Base-by-base conservation (phyloP, 768 basidiomycete species). In the Suillus americanus region DNA sequence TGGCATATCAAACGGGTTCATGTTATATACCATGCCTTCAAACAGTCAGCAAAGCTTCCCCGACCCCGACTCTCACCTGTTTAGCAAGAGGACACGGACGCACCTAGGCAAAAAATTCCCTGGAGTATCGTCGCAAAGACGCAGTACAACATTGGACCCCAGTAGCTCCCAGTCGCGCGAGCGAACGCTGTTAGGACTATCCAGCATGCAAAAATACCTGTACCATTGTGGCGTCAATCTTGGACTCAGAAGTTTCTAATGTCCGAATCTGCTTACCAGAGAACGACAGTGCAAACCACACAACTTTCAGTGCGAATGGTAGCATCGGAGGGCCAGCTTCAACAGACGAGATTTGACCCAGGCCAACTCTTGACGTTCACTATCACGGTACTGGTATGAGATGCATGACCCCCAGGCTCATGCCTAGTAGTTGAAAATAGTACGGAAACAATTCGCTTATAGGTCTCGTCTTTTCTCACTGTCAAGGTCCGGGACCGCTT, bases 1-100 rank as follows among this genome's bases (percentile, higher is more conserved):
- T 10, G 88, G 86, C 87, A 90, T 90, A 23, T 64, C 70, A 57
- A 76, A 78, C 1, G 89, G 86, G 67, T 86, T 78, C 89, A 90
- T 89, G 60, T 75, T 73, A 80, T 85, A 89, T 16, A 86, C 79
- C 75, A 90, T 82, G 13, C 89, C 89, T 89, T 57, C 28, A 25
- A 67, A 23, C 20, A 60, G 14, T 59, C 38, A 68, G 53, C 37
- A 41, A 41, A 59, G 18, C 3, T 4, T 13, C 12, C 4, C n/a
- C 12, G n/a, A 23, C 46, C 23, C 25, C 33, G 33, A 35, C 33
- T 5, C 35, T 55, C 30, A 20, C 37, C 55, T 28, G 9, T 23
- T 18, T 18, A 4, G 16, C 28, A 14, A 6, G 33, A 54, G 40
- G 30, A 18, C n/a, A 16, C 5, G 5, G 0, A 54, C 82, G 60